Base-by-base conservation (phyloP, 2,329 filamentous ascomycete species). In the Claviceps humidiphila region DNA sequence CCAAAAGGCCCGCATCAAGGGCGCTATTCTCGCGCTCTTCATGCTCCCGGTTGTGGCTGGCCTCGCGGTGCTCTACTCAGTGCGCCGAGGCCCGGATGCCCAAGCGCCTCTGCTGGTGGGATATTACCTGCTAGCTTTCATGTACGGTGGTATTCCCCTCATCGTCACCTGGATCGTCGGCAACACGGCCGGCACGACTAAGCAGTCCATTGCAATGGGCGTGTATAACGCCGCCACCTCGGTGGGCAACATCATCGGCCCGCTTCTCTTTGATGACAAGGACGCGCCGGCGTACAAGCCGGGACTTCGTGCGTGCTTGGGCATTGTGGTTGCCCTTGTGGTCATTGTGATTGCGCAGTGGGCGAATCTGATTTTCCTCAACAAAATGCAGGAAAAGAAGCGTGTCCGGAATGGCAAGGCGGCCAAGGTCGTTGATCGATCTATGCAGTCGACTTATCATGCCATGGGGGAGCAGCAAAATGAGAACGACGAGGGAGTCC, bases 151-250 rank as follows among this genome's bases (percentile, higher is more conserved):
- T 1, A 84, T 83, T 58, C 82, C 82, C 0, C 68, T 87, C 9
- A 76, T 84, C 26, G 77, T 85, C 0, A 75, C 78, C 0, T 87
- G 83, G 83, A 81, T 85, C 53, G 74, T 85, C 5, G 80, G 76
- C 7, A 87, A 87, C 62, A 85, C 81, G 0, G 83, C 73, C 0
- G 84, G 83, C 6, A 78, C 75, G 16, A 85, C 82, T 2, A 85
- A 87, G 65, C 83, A 82, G 60, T 80, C 80, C 0, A 71, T 78
- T 48, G 73, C 81, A 41, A 81, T 84, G 73, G 78, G 76, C 0
- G 66, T 84, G 0, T 85, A 78, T 69, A 82, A 83, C 58, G 80
- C 77, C 1, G 81, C 77, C 0, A 73, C 74, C 2, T 76, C 80
- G 0, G 73, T 76, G 0, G 83, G 83, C 3, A 85, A 85, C 61